Percentiles rank a stretch among this genome's conserved stretches.
These are phyloP conservation scores for Russula brevipes DNA, from an alignment of 768 basidiomycete genomes.

Conservation along the genomic window DNA sequence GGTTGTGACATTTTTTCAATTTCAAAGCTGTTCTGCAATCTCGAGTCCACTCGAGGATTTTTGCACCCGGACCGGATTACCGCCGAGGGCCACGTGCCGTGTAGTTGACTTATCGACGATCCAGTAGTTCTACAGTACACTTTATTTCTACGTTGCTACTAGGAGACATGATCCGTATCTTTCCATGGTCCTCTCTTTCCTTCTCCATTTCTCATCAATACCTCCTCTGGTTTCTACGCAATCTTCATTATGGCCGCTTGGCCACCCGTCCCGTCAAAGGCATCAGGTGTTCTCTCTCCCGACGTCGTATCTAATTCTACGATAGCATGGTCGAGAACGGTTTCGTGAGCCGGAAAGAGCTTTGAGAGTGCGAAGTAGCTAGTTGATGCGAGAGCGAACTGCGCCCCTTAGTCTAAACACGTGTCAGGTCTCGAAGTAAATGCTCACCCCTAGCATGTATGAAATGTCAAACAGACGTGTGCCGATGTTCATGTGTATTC, in stretches of 20 bases:
- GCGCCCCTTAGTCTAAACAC: neutral
- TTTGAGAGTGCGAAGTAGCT: slow-evolving; percentile 20
- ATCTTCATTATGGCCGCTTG: neutral
- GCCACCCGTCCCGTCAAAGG: neutral
- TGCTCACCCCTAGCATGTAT: slow-evolving; percentile 65
- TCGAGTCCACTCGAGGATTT: neutral
- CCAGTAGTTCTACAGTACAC: too few species aligned
- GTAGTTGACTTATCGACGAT: too few species aligned
- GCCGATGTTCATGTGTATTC: slow-evolving; percentile 53
- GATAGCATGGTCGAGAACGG: slow-evolving; percentile 21
- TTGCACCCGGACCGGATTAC: slow-evolving; percentile 8
- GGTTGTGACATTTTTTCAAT: slow-evolving; percentile 50
- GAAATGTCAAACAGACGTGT: slow-evolving; percentile 60
- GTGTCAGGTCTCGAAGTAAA: neutral
- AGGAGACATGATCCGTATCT: too few species aligned
- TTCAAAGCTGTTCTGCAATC: too few species aligned
- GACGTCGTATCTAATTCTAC: slow-evolving; percentile 2
- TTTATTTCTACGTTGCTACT: too few species aligned
- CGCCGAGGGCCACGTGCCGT: neutral
- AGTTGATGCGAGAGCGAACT: slow-evolving; percentile 21
- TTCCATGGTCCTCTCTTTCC: neutral
- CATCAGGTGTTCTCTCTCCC: neutral
- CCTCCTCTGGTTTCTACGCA: neutral
- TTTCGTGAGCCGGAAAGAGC: slow-evolving; percentile 19
- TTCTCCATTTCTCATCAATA: too few species aligned